Evolutionary conservation across 2,329 filamentous ascomycete species (phyloP).

Genomic region (Huntiella bhutanensis): DNA sequence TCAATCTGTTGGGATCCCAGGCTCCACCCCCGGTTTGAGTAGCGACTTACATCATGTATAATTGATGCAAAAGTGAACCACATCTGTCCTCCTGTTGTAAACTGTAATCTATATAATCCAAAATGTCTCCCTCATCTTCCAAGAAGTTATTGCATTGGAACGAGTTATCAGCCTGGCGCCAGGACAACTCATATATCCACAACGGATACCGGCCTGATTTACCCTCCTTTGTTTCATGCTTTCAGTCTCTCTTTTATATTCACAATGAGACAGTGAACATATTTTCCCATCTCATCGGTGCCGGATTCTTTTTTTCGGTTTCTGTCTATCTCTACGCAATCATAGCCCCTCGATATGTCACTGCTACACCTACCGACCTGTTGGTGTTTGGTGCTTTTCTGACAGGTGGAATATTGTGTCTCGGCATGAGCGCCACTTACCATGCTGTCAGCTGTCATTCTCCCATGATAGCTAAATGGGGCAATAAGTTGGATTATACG

Average conservation of each 20-base stretch:
- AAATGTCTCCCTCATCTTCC: no score
- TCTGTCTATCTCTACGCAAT: slow-evolving; percentile 34
- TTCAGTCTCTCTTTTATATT: slow-evolving; percentile 31
- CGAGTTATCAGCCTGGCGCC: slow-evolving; percentile 38
- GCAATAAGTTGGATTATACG: slow-evolving; percentile 86
- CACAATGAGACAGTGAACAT: slow-evolving; percentile 47
- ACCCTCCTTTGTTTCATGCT: slow-evolving; percentile 27
- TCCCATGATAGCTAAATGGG: slow-evolving; percentile 54
- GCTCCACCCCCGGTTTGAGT: no score
- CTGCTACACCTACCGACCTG: slow-evolving; percentile 44
- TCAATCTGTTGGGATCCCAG: no score
- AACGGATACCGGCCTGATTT: slow-evolving; percentile 33
- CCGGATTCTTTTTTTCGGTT: slow-evolving; percentile 34
- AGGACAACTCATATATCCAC: slow-evolving; percentile 38
- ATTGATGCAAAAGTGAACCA: no score
- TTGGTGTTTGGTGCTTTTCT: slow-evolving; percentile 65
- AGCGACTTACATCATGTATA: no score
- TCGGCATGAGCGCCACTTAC: slow-evolving; percentile 69
- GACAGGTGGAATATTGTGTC: slow-evolving; percentile 48
- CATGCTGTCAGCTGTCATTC: slow-evolving; percentile 80
- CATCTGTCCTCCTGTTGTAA: no score
- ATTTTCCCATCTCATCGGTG: slow-evolving; percentile 47
- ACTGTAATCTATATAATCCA: no score
- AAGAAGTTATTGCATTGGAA: slow-evolving; percentile 31
- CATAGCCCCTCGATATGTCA: slow-evolving; percentile 45